Evolutionary conservation across 768 basidiomycete genomes (phyloP).

Genomic region (Leccinum uliginosum): DNA sequence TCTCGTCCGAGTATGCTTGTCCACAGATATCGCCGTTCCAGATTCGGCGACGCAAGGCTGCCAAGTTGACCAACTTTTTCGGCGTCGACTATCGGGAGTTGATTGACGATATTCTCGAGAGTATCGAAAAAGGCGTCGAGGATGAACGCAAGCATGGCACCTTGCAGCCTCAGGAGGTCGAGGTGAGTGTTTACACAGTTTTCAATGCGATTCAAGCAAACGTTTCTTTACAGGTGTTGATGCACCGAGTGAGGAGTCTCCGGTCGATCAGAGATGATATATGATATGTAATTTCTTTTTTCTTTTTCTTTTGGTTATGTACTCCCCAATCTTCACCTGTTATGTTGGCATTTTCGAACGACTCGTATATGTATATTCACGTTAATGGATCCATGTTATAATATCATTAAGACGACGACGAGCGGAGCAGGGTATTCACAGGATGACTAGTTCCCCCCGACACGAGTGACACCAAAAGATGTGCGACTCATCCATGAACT

Average conservation of each 20-base stretch:
- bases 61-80: slow-evolving; percentile 85
- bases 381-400: slow-evolving; percentile 19
- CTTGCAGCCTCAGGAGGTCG: slow-evolving; percentile 62
- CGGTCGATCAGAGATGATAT: slow-evolving; percentile 16
- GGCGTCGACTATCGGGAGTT: slow-evolving; percentile 81
- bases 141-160: slow-evolving; percentile 64
- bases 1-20: slow-evolving; percentile 47
- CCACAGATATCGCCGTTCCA: slow-evolving; percentile 52
- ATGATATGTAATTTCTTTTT: slow-evolving; percentile 5
- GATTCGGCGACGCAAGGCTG: slow-evolving; percentile 65
- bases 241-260: slow-evolving; percentile 31
- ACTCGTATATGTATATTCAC: slow-evolving; percentile 13
- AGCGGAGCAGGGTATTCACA: slow-evolving; percentile 30
- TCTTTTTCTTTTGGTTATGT: slow-evolving; percentile 9
- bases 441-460: slow-evolving; percentile 74
- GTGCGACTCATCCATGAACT: slow-evolving; percentile 84
- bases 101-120: slow-evolving; percentile 73
- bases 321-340: background rate
- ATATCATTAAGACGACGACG: slow-evolving; percentile 1
- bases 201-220: background rate
- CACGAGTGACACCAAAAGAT: slow-evolving; percentile 89
- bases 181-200: slow-evolving; percentile 46
- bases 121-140: slow-evolving; percentile 71
- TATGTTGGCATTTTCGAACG: slow-evolving; percentile 3
- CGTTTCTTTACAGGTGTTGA: slow-evolving; percentile 42